A percentile compares a stretch with the other conserved stretches of the same genome.
These are phyloP conservation scores for Kodamaea nitidulidarum DNA, from an alignment of 805 yeast species.

Conservation along the genomic window DNA sequence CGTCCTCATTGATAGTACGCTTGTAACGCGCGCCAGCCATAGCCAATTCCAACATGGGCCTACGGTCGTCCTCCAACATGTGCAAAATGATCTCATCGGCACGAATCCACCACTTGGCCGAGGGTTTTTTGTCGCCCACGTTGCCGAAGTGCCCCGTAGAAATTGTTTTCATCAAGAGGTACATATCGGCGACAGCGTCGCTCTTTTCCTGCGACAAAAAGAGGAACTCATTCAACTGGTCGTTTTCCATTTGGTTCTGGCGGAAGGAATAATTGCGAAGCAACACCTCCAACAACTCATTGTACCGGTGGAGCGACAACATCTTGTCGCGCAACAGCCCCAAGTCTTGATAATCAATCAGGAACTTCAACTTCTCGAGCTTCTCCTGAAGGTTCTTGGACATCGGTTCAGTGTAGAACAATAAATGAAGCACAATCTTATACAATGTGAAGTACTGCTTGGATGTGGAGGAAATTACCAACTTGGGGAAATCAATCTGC, in stretches of 20 bases:
- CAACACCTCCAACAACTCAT: slow-evolving; percentile 38
- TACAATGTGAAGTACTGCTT: slow-evolving; percentile 66
- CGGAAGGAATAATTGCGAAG: slow-evolving; percentile 47
- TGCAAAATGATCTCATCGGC: slow-evolving; percentile 39
- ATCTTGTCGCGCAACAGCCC: slow-evolving; percentile 46
- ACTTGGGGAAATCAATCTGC: slow-evolving; percentile 64
- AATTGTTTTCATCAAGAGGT: slow-evolving; percentile 33
- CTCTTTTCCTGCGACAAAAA: slow-evolving; percentile 31
- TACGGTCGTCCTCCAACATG: slow-evolving; percentile 38
- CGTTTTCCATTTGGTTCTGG: slow-evolving; percentile 47
- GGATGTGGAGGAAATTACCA: slow-evolving; percentile 67
- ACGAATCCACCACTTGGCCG: slow-evolving; percentile 33
- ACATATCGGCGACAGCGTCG: slow-evolving; percentile 32
- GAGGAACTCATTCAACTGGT: slow-evolving; percentile 42
- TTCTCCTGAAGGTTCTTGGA: slow-evolving; percentile 53
- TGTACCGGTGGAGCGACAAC: slow-evolving; percentile 45
- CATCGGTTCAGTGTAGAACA: slow-evolving; percentile 73
- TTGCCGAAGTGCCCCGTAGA: slow-evolving; percentile 31
- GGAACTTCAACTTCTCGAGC: slow-evolving; percentile 61
- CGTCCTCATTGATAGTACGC: slow-evolving; percentile 35
- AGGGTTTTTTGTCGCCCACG: slow-evolving; percentile 16
- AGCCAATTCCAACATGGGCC: slow-evolving; percentile 36
- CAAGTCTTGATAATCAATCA: slow-evolving; percentile 66
- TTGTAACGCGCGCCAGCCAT: slow-evolving; percentile 32
- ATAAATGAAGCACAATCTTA: slow-evolving; percentile 55